Percentiles rank a stretch among this genome's conserved stretches.
These are phyloP conservation scores for Lyophyllum atratum DNA, from an alignment of 768 basidiomycete genomes.

Conservation along the genomic window DNA sequence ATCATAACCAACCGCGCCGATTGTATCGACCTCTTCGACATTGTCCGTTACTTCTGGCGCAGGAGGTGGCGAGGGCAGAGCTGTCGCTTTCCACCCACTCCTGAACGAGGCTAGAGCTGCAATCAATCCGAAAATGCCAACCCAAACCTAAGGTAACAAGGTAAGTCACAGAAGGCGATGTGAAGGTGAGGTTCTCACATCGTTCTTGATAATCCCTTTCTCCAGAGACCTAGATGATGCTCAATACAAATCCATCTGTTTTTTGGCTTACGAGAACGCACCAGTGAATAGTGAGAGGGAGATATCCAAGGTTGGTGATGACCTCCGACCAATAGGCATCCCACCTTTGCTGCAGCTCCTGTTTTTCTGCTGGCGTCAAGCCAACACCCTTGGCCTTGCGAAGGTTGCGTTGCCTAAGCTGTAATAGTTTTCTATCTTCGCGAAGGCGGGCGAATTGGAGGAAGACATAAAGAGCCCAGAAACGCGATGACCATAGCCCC, in stretches of 20 bases:
- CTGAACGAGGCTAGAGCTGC: slow-evolving; percentile 65
- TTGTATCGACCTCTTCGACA: slow-evolving; percentile 6
- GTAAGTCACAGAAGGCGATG: background rate
- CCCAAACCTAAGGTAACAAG: slow-evolving; percentile 35
- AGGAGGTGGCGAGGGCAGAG: slow-evolving; percentile 36
- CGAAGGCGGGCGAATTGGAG: slow-evolving; percentile 75
- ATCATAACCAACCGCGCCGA: slow-evolving; percentile 26
- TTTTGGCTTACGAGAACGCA: slow-evolving; percentile 31
- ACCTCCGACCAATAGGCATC: slow-evolving; percentile 72
- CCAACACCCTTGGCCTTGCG: slow-evolving; percentile 58
- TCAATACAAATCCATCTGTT: background rate
- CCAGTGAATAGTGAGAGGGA: slow-evolving; percentile 90
- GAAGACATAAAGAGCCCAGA: slow-evolving; percentile 79
- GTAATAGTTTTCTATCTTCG: slow-evolving; percentile 65
- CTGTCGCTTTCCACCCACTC: slow-evolving; percentile 73
- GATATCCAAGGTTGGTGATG: slow-evolving; percentile 69
- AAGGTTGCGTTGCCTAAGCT: slow-evolving; percentile 53
- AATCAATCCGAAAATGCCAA: slow-evolving; percentile 42
- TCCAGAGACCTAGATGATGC: slow-evolving; percentile 59
- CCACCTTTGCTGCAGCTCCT: slow-evolving; percentile 60
- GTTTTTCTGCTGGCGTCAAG: slow-evolving; percentile 49
- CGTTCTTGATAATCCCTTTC: slow-evolving; percentile 65
- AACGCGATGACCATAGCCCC: slow-evolving; percentile 73
- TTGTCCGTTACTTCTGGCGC: slow-evolving; percentile 23
- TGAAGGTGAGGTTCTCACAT: slow-evolving; percentile 42